phyloP scores from a whole-genome alignment of 192 early-diverging fungal genomes.

The Umbelopsis isabellina region DNA sequence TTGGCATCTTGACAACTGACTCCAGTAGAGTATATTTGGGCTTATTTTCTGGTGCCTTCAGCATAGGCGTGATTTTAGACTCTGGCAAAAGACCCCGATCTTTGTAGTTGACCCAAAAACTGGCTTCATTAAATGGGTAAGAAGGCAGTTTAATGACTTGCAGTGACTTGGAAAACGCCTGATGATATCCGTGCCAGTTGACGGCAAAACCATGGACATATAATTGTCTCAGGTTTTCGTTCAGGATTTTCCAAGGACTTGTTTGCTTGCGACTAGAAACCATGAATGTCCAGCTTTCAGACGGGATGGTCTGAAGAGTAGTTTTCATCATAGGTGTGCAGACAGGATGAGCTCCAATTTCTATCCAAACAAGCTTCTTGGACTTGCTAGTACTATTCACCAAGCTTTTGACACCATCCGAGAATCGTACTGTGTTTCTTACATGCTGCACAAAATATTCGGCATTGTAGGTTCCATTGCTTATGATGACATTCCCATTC shows the following conservation, averaged over 20 bases:
- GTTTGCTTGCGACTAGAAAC: background rate
- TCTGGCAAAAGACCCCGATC: background rate
- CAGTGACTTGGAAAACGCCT: background rate
- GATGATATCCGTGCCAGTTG: background rate
- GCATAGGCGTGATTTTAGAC: background rate
- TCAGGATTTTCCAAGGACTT: background rate
- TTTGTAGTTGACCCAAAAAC: background rate
- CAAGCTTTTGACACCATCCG: background rate
- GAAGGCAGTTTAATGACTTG: background rate
- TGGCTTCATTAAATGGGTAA: background rate
- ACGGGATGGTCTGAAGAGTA: background rate
- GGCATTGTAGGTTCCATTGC: background rate
- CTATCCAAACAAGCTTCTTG: background rate
- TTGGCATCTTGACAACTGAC: background rate
- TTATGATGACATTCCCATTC: background rate
- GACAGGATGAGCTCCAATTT: conserved; percentile 17
- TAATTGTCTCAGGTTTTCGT: background rate
- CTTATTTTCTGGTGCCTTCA: background rate
- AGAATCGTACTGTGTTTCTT: background rate
- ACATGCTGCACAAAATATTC: background rate
- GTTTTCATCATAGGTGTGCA: background rate
- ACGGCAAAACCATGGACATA: background rate
- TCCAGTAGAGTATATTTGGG: background rate
- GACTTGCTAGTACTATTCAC: background rate
- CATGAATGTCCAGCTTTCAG: background rate